Evolutionary conservation across 2,329 filamentous ascomycete species (phyloP), one percentile per base, ranked within the genome.

Genomic region (Aspergillus sp.): DNA sequence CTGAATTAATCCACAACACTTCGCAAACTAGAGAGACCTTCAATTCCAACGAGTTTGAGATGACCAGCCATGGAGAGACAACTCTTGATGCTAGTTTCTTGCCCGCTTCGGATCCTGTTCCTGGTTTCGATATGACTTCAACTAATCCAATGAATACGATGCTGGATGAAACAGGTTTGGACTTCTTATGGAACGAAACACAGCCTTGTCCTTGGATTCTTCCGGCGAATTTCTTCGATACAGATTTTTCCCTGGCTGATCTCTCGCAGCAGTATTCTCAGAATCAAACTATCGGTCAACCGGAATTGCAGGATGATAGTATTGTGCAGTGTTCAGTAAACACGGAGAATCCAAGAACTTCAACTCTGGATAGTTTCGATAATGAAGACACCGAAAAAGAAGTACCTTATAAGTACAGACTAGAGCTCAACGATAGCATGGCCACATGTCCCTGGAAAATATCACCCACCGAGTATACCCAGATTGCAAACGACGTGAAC

Each of bases 181-280:
- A 3, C 19, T 37, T 5, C 13, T 38, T 27, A 10, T 33, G 31
- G 37, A 39, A 32, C 31, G 30, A 34, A 27, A 39, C 61, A 6
- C 64, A 61, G 12, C 67, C 42, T 39, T 51, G 65, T 3, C 68
- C 72, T 62, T 68, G 67, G 45, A 77, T 82, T 32, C 80, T 71
- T 71, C 7, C 69, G 68, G 44, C 79, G 81, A 50, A 75, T 81
- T 54, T 72, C 69, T 4, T 65, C 73, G 8, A 80, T 84, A 43
- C 77, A 78, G 55, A 77, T 1, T 76, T 83, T 5, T 61, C 85
- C 13, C 78, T 82, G 0, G 69, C 66, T 42, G 79, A 81, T 52
- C 42, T 44, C 13, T 39, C 39, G 11, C 37, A 44, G n/a, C 37
- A 44, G n/a, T n/a, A n/a, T n/a, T n/a, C n/a, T n/a, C n/a, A n/a